Base-by-base conservation (phyloP, 257 asterid species). In the Marsdenia floribunda region DNA sequence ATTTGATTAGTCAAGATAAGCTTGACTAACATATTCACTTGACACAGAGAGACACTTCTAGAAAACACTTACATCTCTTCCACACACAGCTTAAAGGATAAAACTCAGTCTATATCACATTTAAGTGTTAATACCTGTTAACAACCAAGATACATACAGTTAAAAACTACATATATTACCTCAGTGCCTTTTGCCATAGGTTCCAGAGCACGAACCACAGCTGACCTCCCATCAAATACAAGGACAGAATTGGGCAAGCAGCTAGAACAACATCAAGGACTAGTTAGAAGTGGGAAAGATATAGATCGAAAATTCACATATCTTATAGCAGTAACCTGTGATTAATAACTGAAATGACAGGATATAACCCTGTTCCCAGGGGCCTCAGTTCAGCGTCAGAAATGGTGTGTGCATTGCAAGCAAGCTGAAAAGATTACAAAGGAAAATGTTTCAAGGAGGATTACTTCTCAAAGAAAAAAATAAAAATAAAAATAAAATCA, bases 321-420 rank as follows among this genome's bases (percentile, higher is more conserved):
- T 57, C 60, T 38, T 58, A 63, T 5, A 76, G 80, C 38, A 64
- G 35, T 79, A 79, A 95, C 99, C 99, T 90, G 87, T 95, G 99
- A 82, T 95, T 95, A 80, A 95, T 90, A 77, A 89, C 81, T 55
- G 99, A 90, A 78, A 95, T 76, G 54, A 88, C 88, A n/a, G 98
- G 97, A 79, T 86, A 95, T 26, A 95, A 82, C 77, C 99, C 98
- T 12, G 99, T 95, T 79, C 93, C 99, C 76, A 86, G 85, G 74
- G 99, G 96, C 83, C 90, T 89, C 85, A 95, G 83, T 84, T 92
- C 99, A 77, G 89, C 77, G 44, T 95, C 98, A 85, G 97, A 92
- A 73, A 95, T 88, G 58, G 96, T 87, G 86, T 95, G 99, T 33
- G 99, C 99, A 86, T 95, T 95, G 93, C 99, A 95, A 42, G 99